Evolutionary conservation across 116 monocot species (phyloP), one percentile per base, ranked within the genome.

Genomic region (Papilionanthe hybrid): DNA sequence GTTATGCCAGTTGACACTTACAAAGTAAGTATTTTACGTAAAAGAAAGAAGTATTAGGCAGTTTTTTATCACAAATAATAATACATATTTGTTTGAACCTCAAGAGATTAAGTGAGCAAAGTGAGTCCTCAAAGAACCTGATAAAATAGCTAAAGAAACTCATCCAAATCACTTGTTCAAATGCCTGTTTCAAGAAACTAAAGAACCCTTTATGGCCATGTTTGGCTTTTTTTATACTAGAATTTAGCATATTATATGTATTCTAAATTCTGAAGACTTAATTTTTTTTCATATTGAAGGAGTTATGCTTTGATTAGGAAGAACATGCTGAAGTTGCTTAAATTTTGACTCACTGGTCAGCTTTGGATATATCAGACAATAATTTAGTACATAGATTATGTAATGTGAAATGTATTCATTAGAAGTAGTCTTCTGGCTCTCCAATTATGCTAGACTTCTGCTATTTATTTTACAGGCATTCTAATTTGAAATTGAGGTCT

Each of bases 1-100:
- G 82, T 94, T 57, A 93, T 99, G 94, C 98, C 98, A 13, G 32
- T 84, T 17, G 94, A 99, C 78, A 99, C 98, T 71, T 90, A 93
- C 65, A 99, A 90, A 91, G 98, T 98, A 90, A 77, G 25, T 32
- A 50, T 69, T 75, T 78, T 55, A 41, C 23, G 18, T 15, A 73
- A 73, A 42, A 73, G 7, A 73, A 44, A 71, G 3, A 71, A 71
- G 37, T 18, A 41, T 71, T 4, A 7, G 37, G 18, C 17, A 25
- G 15, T 29, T 71, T 41, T 17, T 32, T 29, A 15, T 32, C 32
- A 17, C 30, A 69, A 30, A 32, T 29, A 20, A 72, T 43, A n/a
- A 43, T 20, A 20, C 5, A 12, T 10, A 72, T 72, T 29, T 41
- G 7, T 43, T 44, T 44, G 43, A 43, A 44, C 69, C 4, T 27